A percentile compares a stretch with the other conserved stretches of the same genome.
Evolutionary conservation across 352 stramenopile species (phyloP).

Genomic region (Phytopythium montanum): DNA sequence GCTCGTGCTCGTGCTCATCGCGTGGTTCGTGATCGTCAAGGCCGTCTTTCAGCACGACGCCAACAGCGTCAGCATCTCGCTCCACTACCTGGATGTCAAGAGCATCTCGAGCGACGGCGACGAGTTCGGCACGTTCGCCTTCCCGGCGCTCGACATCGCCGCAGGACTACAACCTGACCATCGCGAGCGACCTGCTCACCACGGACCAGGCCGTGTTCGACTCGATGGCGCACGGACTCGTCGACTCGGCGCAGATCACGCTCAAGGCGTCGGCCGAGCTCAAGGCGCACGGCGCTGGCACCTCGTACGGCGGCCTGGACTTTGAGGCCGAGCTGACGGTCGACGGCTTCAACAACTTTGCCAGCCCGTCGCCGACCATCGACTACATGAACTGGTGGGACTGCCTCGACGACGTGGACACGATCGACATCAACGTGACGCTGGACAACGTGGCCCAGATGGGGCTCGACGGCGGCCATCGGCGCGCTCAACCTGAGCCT

Average conservation of each 20-base stretch:
- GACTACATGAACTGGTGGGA: slow-evolving; percentile 52
- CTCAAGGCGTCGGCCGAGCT: slow-evolving; percentile 32
- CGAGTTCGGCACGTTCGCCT: slow-evolving; percentile 38
- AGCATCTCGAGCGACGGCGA: slow-evolving; percentile 29
- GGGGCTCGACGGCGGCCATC: slow-evolving; percentile 51
- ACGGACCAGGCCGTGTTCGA: slow-evolving; percentile 41
- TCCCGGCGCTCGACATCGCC: slow-evolving; percentile 50
- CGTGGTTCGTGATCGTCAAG: slow-evolving; percentile 58
- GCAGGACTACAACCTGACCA: slow-evolving; percentile 52
- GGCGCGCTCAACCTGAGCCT: slow-evolving; percentile 66
- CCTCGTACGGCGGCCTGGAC: slow-evolving; percentile 47
- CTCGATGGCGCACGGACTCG: slow-evolving; percentile 29
- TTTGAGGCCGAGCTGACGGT: slow-evolving; percentile 43
- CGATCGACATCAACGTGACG: slow-evolving; percentile 63
- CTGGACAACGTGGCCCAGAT: slow-evolving; percentile 44
- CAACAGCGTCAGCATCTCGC: slow-evolving; percentile 43
- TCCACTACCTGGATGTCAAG: slow-evolving; percentile 72
- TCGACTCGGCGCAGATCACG: slow-evolving; percentile 32
- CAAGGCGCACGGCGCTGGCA: slow-evolving; percentile 40
- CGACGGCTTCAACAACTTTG: slow-evolving; percentile 54
- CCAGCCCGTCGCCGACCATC: slow-evolving; percentile 33
- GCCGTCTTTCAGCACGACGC: slow-evolving; percentile 60
- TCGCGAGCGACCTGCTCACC: slow-evolving; percentile 29
- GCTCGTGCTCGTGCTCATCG: slow-evolving; percentile 51
- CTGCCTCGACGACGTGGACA: slow-evolving; percentile 34